A percentile compares a stretch with the other conserved stretches of the same genome.
Conservation (phyloP, 306 rosid species). For the Pterocarpus santalinus region DNA sequence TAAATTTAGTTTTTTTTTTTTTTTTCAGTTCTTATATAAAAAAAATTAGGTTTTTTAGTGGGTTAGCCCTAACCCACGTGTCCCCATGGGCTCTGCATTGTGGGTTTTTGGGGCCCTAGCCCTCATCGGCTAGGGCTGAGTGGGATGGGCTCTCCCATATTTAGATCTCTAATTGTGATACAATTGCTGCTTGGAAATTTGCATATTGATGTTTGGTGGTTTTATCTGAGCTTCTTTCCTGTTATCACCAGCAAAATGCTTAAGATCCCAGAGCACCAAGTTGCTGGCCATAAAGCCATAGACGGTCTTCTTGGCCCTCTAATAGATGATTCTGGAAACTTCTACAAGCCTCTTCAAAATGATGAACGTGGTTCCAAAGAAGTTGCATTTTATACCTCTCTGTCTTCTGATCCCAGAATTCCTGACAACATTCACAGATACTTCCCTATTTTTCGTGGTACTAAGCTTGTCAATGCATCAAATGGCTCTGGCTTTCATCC, state of each 20-base stretch:
- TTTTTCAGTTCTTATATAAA: no score
- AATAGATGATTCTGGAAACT: slow-evolving; percentile 72
- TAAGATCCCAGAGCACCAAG: slow-evolving; percentile 88
- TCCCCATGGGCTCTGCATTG: neutral
- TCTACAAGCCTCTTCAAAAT: slow-evolving; percentile 87
- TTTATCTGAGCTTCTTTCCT: slow-evolving; percentile 13
- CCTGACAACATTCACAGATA: slow-evolving; percentile 55
- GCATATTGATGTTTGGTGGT: neutral
- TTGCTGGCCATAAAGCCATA: slow-evolving; percentile 78
- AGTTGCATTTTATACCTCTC: slow-evolving; percentile 56
- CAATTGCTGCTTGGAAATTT: neutral
- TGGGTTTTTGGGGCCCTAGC: neutral
- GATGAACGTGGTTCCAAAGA: slow-evolving; percentile 68
- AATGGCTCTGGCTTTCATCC: slow-evolving; percentile 76
- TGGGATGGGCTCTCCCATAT: neutral
- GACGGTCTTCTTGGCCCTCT: slow-evolving; percentile 79
- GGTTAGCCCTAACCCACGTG: neutral
- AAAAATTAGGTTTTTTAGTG: neutral
- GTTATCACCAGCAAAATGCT: slow-evolving; percentile 59
- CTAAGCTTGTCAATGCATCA: slow-evolving; percentile 62
- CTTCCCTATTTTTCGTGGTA: slow-evolving; percentile 76
- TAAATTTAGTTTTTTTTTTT: neutral
- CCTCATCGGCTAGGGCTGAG: neutral
- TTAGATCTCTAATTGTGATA: neutral
- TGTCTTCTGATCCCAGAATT: slow-evolving; percentile 48